Evolutionary conservation across 2,329 filamentous ascomycete genomes (phyloP).

Genomic region (Sphaerulina musiva): DNA sequence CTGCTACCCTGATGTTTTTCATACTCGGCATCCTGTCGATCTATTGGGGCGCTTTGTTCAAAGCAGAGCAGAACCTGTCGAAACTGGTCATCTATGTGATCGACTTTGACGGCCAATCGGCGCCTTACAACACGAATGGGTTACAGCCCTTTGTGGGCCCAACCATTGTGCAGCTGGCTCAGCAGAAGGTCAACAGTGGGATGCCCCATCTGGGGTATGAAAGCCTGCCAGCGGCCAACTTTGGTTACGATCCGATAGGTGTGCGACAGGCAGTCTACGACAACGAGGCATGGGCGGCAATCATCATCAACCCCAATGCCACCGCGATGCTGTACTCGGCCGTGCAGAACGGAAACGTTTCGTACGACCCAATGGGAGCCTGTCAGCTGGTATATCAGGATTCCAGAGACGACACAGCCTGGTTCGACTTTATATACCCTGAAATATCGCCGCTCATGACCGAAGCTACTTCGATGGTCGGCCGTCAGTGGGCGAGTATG

Average conservation of each 20-base stretch:
- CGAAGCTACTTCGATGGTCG: constrained; percentile 45
- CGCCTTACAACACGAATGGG: constrained; percentile 40
- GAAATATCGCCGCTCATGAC: constrained; percentile 45
- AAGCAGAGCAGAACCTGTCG: constrained; percentile 45
- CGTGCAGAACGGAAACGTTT: constrained; percentile 48
- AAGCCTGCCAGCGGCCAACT: constrained; percentile 45
- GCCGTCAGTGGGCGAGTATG: constrained; percentile 39
- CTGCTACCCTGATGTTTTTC: constrained; percentile 49
- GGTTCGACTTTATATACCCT: constrained; percentile 49
- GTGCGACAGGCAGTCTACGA: constrained; percentile 56
- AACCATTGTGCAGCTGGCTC: constrained; percentile 42
- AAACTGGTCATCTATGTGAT: constrained; percentile 53
- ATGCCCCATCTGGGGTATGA: constrained; percentile 46
- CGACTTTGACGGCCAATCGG: constrained; percentile 53
- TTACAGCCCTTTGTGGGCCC: constrained; percentile 52
- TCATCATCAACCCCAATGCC: constrained; percentile 58
- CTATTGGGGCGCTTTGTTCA: constrained; percentile 55
- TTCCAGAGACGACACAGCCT: constrained; percentile 52
- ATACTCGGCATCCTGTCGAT: constrained; percentile 53
- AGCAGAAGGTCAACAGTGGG: constrained; percentile 38
- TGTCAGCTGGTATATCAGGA: constrained; percentile 52
- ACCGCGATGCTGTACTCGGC: constrained; percentile 53
- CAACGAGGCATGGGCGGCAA: constrained; percentile 53
- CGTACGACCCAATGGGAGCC: constrained; percentile 55
- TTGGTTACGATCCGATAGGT: constrained; percentile 50